phyloP scores from a whole-genome alignment of 2,329 filamentous ascomycete species.

The Fusarium circinatum region DNA sequence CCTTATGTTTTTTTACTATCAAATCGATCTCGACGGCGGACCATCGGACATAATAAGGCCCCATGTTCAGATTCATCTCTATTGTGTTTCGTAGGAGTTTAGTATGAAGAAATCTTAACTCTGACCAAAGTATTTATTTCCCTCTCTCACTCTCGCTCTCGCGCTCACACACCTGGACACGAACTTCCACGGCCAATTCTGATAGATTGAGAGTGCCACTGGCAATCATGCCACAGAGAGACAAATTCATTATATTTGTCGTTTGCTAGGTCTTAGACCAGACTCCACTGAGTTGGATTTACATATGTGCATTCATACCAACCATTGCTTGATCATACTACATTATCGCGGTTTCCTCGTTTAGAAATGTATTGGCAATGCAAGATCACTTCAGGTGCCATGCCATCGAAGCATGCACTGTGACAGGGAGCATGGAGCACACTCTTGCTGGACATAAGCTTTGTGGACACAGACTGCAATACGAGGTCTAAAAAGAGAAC shows the following conservation, averaged over 20 bases:
- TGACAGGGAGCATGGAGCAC: constrained; percentile 11
- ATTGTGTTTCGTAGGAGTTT: neutral
- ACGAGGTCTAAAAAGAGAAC: constrained; percentile 35
- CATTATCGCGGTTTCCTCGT: neutral
- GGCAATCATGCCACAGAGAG: neutral
- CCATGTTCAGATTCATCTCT: neutral
- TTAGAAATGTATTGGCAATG: constrained; percentile 6
- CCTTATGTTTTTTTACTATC: neutral
- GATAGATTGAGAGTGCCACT: neutral
- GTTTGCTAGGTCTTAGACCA: constrained; percentile 40
- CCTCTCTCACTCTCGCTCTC: neutral
- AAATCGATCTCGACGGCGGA: neutral
- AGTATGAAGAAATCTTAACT: neutral
- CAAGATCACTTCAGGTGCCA: constrained; percentile 2
- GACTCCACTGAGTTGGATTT: constrained; percentile 20
- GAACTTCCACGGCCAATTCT: no score
- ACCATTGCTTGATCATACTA: constrained; percentile 4
- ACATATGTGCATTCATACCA: constrained; percentile 11
- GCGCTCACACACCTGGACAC: neutral
- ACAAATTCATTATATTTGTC: constrained; percentile 1
- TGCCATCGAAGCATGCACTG: neutral
- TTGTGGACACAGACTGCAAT: constrained; percentile 29
- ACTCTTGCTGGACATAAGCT: constrained; percentile 17
- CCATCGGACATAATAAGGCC: neutral
- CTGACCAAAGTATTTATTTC: neutral